These are phyloP conservation scores for Pseudomonodictys pantanalensis DNA, from an alignment of 495 filamentous ascomycete species.

Conservation along the genomic window DNA sequence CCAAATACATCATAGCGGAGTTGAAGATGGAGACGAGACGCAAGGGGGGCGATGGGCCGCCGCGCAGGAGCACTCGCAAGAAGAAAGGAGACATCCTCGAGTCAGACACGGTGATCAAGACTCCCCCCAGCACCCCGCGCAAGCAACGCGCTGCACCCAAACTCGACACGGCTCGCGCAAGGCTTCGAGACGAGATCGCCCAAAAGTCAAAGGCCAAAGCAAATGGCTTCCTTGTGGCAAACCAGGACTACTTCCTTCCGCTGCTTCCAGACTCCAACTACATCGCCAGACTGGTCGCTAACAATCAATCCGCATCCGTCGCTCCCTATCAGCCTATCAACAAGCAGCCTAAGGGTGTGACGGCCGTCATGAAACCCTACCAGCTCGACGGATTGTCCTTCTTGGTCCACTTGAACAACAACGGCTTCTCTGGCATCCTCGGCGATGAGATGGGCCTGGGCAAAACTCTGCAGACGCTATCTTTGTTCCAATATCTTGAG, in stretches of 20 bases:
- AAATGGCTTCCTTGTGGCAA: conserved; percentile 51
- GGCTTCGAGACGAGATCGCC: conserved; percentile 50
- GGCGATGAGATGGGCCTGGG: conserved; percentile 67
- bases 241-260: conserved; percentile 54
- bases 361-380: conserved; percentile 59
- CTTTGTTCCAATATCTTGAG: conserved; percentile 54
- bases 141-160: conserved; percentile 2
- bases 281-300: conserved; percentile 46
- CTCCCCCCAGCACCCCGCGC: not conserved
- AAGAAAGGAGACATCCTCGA: conserved; percentile 8
- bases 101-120: conserved; percentile 9
- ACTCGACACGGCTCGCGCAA: conserved; percentile 41
- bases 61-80: conserved; percentile 9
- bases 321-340: conserved; percentile 48
- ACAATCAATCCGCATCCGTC: conserved; percentile 5
- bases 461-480: conserved; percentile 59
- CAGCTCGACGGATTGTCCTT: conserved; percentile 62
- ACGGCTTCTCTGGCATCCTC: conserved; percentile 57
- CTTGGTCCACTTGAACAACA: conserved; percentile 56
- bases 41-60: not conserved
- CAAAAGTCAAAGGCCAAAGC: conserved; percentile 48
- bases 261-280: conserved; percentile 55
- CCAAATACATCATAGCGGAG: not conserved
- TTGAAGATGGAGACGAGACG: conserved; percentile 17
- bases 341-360: conserved; percentile 51